Conservation (phyloP, 2,329 filamentous ascomycete genomes). For the Fusarium annulatum region DNA sequence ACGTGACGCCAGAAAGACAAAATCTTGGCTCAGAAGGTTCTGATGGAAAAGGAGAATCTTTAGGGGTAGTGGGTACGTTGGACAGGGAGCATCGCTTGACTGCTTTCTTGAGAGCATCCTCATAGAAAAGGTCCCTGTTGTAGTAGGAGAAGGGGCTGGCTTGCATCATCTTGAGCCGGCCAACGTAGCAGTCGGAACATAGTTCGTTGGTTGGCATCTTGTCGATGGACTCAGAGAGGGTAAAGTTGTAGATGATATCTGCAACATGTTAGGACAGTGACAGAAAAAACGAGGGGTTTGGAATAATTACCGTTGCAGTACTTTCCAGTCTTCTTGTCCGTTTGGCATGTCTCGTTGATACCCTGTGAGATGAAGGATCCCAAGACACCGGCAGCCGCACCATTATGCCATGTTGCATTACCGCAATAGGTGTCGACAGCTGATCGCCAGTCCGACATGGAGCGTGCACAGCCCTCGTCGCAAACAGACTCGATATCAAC, state of each 20-base stretch:
- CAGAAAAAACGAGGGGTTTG: too few relatives aligned
- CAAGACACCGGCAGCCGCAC: not conserved
- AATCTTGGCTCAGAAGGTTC: too few relatives aligned
- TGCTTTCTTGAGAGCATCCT: conserved; percentile 11
- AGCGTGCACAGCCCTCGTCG: not conserved
- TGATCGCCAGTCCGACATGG: not conserved
- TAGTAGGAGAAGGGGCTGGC: conserved; percentile 3
- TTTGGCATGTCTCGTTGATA: conserved; percentile 24
- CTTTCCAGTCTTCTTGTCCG: conserved; percentile 1
- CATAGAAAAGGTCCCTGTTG: not conserved
- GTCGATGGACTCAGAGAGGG: not conserved
- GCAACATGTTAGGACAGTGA: not conserved
- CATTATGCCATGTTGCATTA: not conserved
- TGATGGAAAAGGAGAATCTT: too few relatives aligned
- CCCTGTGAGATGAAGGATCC: conserved; percentile 10
- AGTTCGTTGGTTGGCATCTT: conserved; percentile 10
- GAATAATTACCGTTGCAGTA: conserved; percentile 26
- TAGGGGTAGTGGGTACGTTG: too few relatives aligned
- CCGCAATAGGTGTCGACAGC: conserved; percentile 3
- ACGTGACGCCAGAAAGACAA: too few relatives aligned
- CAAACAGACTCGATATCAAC: not conserved
- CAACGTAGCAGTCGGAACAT: conserved; percentile 25
- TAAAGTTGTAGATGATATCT: not conserved
- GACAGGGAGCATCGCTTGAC: not conserved
- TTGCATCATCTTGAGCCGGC: conserved; percentile 31